Evolutionary conservation across 192 early-diverging fungal species (phyloP).

Genomic region (Coemansia interrupta): DNA sequence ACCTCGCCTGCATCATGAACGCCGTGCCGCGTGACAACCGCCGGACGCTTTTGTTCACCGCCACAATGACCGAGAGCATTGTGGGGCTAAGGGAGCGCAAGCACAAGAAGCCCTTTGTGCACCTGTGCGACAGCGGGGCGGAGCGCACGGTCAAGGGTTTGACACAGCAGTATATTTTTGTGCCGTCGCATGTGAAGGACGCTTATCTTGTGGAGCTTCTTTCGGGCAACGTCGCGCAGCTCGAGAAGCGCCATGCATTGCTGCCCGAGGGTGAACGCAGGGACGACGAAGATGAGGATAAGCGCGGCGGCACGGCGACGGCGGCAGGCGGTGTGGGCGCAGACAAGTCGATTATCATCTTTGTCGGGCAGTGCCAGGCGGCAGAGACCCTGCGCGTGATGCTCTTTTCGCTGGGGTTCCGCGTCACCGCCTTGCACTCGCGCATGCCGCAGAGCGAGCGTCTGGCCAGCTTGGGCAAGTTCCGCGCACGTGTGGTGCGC

Average conservation of each 20-base stretch:
- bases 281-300: conserved; percentile 13
- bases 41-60: conserved; percentile 93
- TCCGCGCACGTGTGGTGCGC: conserved; percentile 80
- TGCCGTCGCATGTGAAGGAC: conserved; percentile 87
- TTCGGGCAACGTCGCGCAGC: conserved; percentile 23
- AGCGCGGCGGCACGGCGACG: conserved; percentile 30
- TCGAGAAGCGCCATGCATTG: conserved; percentile 32
- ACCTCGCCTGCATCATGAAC: conserved; percentile 76
- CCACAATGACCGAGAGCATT: conserved; percentile 92
- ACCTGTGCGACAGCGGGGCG: conserved; percentile 41
- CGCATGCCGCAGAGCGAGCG: conserved; percentile 92
- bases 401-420: conserved; percentile 87
- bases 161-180: conserved; percentile 86
- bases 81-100: conserved; percentile 59
- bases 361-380: conserved; percentile 79
- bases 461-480: conserved; percentile 85
- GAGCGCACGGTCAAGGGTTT: conserved; percentile 77
- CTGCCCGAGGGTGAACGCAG: conserved; percentile 38
- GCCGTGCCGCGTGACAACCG: conserved; percentile 69
- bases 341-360: conserved; percentile 90
- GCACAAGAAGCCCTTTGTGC: conserved; percentile 30
- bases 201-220: conserved; percentile 82
- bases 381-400: conserved; percentile 83
- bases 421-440: conserved; percentile 86
- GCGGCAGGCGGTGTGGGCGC: conserved; percentile 9